Evolutionary conservation across 1,139 yeast species (phyloP).

Genomic region (Blastobotrys malaysiensis): DNA sequence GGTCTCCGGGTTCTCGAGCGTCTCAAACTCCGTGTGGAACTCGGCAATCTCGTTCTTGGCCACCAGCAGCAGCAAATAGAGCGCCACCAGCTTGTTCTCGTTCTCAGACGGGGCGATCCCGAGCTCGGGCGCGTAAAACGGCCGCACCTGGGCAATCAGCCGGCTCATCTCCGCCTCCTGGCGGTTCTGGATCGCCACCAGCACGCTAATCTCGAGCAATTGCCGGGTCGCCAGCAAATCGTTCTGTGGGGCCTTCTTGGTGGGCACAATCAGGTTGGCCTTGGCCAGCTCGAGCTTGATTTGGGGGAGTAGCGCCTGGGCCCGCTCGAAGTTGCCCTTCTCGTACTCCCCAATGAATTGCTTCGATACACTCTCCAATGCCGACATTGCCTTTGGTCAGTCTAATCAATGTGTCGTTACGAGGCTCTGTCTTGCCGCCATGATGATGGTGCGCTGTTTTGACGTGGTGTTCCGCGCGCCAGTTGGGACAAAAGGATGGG

Average conservation of each 20-base stretch:
- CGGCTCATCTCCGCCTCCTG: constrained; percentile 65
- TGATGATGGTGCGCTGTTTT: not conserved
- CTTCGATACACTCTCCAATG: constrained; percentile 26
- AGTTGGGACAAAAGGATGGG: not conserved
- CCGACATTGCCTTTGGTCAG: constrained; percentile 18
- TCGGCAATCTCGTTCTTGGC: constrained; percentile 80
- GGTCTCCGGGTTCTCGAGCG: constrained; percentile 55
- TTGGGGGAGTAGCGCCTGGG: constrained; percentile 58
- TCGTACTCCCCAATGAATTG: constrained; percentile 64
- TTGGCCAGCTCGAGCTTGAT: constrained; percentile 76
- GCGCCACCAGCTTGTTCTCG: constrained; percentile 70
- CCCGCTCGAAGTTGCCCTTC: constrained; percentile 52
- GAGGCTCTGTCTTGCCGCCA: too few relatives aligned
- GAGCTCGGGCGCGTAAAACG: constrained; percentile 53
- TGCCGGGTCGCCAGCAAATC: constrained; percentile 77
- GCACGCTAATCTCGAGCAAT: constrained; percentile 82
- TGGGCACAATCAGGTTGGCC: constrained; percentile 73
- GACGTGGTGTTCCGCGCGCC: not conserved
- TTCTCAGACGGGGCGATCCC: constrained; percentile 53
- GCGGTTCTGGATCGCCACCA: constrained; percentile 60
- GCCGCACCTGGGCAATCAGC: constrained; percentile 67
- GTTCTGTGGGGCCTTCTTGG: constrained; percentile 39
- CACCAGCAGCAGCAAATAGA: constrained; percentile 68
- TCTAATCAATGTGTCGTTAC: too few relatives aligned
- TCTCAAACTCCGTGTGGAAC: constrained; percentile 86